Conservation (phyloP, 352 stramenopile species). For the Phytophthora capsici region DNA sequence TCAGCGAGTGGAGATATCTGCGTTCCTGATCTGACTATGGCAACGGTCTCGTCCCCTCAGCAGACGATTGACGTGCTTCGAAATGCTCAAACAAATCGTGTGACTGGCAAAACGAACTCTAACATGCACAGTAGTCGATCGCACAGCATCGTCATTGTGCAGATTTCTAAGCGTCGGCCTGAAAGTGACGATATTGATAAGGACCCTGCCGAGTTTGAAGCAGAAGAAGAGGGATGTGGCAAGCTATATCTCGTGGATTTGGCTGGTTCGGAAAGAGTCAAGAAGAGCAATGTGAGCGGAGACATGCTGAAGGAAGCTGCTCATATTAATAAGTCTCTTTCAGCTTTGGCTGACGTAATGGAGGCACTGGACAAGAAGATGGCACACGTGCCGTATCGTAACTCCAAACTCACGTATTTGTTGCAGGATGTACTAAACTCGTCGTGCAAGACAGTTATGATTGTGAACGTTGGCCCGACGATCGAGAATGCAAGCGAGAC, state of each 20-base stretch:
- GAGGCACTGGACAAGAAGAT: constrained; percentile 92
- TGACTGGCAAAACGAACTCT: constrained; percentile 88
- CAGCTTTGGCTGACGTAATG: constrained; percentile 94
- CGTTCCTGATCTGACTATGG: constrained; percentile 79
- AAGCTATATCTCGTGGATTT: constrained; percentile 94
- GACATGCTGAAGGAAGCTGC: constrained; percentile 80
- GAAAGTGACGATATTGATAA: constrained; percentile 37
- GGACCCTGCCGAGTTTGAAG: constrained; percentile 33
- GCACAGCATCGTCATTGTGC: constrained; percentile 92
- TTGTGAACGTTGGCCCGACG: constrained; percentile 91
- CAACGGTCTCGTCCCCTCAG: constrained; percentile 64
- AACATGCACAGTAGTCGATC: constrained; percentile 93
- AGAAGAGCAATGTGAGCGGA: constrained; percentile 89
- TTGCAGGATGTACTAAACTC: constrained; percentile 93
- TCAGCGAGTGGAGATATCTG: constrained; percentile 69
- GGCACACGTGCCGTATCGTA: constrained; percentile 95
- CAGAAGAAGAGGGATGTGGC: constrained; percentile 71
- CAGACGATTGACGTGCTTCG: constrained; percentile 74
- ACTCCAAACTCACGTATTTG: constrained; percentile 98
- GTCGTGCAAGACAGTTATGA: constrained; percentile 94
- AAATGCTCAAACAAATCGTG: constrained; percentile 75
- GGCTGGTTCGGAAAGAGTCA: constrained; percentile 92
- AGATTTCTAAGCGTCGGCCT: constrained; percentile 73
- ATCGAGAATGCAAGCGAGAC: constrained; percentile 86
- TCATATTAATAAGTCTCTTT: constrained; percentile 92